Percentiles rank a stretch among this genome's conserved stretches.
These are phyloP conservation scores for Dacryopinax primogenitus DNA, from an alignment of 768 basidiomycete genomes.

Conservation along the genomic window DNA sequence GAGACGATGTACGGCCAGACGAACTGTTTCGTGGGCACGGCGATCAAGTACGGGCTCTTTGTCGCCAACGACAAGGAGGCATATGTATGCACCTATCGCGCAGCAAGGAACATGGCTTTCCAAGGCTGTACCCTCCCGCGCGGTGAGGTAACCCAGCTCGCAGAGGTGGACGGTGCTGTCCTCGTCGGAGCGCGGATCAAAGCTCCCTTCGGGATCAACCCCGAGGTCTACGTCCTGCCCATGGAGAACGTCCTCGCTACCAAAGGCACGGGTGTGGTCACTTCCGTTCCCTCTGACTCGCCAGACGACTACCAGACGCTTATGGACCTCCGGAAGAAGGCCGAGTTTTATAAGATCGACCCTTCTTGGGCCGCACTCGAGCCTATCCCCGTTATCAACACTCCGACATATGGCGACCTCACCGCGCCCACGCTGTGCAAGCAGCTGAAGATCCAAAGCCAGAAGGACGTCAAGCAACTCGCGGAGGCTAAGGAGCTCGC, in stretches of 20 bases:
- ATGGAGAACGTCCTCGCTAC: conserved; percentile 97
- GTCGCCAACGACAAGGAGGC: conserved; percentile 64
- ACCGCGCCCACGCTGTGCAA: conserved; percentile 73
- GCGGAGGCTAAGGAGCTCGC: conserved; percentile 95
- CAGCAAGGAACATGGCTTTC: conserved; percentile 96
- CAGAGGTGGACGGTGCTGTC: conserved; percentile 63
- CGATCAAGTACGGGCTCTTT: conserved; percentile 85
- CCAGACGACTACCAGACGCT: conserved; percentile 91
- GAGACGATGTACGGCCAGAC: conserved; percentile 99
- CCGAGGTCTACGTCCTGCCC: conserved; percentile 90
- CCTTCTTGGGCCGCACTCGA: conserved; percentile 75
- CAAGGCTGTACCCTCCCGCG: conserved; percentile 67
- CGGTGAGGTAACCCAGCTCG: conserved; percentile 58
- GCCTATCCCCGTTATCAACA: conserved; percentile 75
- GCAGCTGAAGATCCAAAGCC: conserved; percentile 85
- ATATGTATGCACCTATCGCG: conserved; percentile 75
- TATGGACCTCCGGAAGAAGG: conserved; percentile 86
- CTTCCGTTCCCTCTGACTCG: conserved; percentile 95
- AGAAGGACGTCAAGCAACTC: conserved; percentile 85
- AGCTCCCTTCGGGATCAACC: conserved; percentile 68
- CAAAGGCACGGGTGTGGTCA: conserved; percentile 97
- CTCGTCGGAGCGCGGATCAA: conserved; percentile 81
- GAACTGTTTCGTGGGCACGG: conserved; percentile 87
- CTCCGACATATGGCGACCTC: conserved; percentile 86
- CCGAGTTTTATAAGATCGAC: conserved; percentile 91